Conservation (phyloP, 2,329 filamentous ascomycete species). For the Penicillium sp. region DNA sequence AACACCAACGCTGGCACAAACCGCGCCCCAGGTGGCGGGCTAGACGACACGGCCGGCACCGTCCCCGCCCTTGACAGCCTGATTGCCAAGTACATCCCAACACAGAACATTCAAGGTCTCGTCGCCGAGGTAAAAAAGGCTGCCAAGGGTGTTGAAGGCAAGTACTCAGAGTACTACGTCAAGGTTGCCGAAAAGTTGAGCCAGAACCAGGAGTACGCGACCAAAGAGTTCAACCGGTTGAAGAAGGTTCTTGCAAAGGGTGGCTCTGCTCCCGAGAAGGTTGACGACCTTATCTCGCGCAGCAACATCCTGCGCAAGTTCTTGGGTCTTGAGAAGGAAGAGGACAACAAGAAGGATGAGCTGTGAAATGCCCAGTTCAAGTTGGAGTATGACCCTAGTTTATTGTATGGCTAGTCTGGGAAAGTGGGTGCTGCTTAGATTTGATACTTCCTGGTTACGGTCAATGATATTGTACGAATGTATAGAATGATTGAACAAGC, state of each 20-base stretch:
- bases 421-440: slow-evolving; percentile 1
- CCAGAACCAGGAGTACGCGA: slow-evolving; percentile 76
- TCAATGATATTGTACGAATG: background rate
- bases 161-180: slow-evolving; percentile 93
- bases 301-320: slow-evolving; percentile 88
- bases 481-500: slow-evolving; percentile 12
- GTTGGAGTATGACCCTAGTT: background rate
- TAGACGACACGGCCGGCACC: slow-evolving; percentile 80
- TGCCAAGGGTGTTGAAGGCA: slow-evolving; percentile 70
- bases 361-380: slow-evolving; percentile 43
- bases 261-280: slow-evolving; percentile 80
- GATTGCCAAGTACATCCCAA: slow-evolving; percentile 69
- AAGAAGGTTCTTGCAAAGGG: slow-evolving; percentile 84
- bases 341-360: slow-evolving; percentile 67
- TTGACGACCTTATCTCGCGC: slow-evolving; percentile 84
- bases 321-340: slow-evolving; percentile 62
- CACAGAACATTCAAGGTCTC: slow-evolving; percentile 69
- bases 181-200: slow-evolving; percentile 85
- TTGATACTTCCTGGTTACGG: background rate
- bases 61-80: slow-evolving; percentile 78
- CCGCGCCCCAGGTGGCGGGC: slow-evolving; percentile 78
- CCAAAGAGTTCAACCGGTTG: slow-evolving; percentile 84
- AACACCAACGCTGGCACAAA: slow-evolving; percentile 90
- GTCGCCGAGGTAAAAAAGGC: slow-evolving; percentile 74
- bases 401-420: slow-evolving; percentile 1